These are phyloP conservation scores for Tricholoma sp. DNA, from an alignment of 768 basidiomycete genomes.

Conservation along the genomic window DNA sequence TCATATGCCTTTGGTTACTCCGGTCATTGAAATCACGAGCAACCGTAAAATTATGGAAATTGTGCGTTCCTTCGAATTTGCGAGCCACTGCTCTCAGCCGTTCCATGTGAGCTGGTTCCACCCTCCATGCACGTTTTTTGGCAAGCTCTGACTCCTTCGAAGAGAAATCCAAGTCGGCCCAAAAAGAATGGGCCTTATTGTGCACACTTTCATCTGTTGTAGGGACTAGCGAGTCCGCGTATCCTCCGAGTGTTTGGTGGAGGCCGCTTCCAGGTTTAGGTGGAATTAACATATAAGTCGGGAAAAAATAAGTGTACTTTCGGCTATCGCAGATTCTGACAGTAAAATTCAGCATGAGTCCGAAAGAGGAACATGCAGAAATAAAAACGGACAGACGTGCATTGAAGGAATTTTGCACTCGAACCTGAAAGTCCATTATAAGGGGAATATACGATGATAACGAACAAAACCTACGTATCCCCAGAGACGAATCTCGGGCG, in stretches of 20 bases:
- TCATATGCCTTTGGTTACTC: slow-evolving; percentile 84
- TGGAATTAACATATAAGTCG: slow-evolving; percentile 87
- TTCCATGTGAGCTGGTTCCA: slow-evolving; percentile 46
- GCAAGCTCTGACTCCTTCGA: slow-evolving; percentile 52
- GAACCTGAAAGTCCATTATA: slow-evolving; percentile 32
- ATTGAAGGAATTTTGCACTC: slow-evolving; percentile 79
- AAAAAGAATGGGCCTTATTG: slow-evolving; percentile 51
- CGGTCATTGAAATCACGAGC: slow-evolving; percentile 79
- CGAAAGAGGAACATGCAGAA: slow-evolving; percentile 1
- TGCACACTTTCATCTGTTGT: slow-evolving; percentile 10
- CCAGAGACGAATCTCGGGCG: slow-evolving; percentile 92
- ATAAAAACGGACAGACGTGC: slow-evolving; percentile 55
- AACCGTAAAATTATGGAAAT: slow-evolving; percentile 97
- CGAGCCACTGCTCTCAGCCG: slow-evolving; percentile 50
- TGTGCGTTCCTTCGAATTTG: slow-evolving; percentile 84
- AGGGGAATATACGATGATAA: neutral
- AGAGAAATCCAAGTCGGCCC: slow-evolving; percentile 41
- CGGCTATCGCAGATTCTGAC: slow-evolving; percentile 86
- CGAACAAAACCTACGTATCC: slow-evolving; percentile 52
- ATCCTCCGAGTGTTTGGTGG: slow-evolving; percentile 35
- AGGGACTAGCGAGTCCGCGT: slow-evolving; percentile 16
- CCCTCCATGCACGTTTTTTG: slow-evolving; percentile 73
- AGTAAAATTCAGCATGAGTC: slow-evolving; percentile 9
- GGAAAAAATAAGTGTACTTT: slow-evolving; percentile 97
- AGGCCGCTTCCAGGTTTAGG: slow-evolving; percentile 75